Evolutionary conservation across 2,329 filamentous ascomycete genomes (phyloP), one percentile per base, ranked within the genome.

Genomic region (Huntiella savannae): DNA sequence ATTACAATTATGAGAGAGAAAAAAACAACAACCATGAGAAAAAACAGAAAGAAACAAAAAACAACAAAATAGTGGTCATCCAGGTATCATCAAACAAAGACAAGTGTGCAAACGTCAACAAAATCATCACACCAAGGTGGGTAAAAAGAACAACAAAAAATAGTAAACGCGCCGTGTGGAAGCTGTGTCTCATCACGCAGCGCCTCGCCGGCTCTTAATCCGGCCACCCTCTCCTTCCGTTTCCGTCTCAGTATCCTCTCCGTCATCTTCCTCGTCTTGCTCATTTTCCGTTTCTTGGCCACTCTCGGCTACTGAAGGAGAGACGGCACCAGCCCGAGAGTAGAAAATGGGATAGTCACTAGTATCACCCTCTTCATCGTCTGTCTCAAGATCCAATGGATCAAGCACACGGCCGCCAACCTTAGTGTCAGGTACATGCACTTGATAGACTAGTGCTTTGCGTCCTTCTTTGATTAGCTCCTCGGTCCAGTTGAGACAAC

Each of bases 401-500:
- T 72, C 68, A 3, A 95, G 67, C 1, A 94, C 81, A 16, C 85
- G 73, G 0, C 86, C 86, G 10, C 86, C 85, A 3, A 95, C 64
- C 54, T 82, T 74, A 33, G 93, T 70, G 55, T 96, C 88, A 53
- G 77, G 82, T 6, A 82, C 73, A 28, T 73, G 72, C 19, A 95
- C 83, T 49, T 74, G 70, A 58, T 94, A 94, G 41, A 81, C 79
- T 2, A 98, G 70, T 0, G 91, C 91, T 57, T 84, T 88, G 56
- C 78, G 82, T 4, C 82, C 91, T 54, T 95, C 86, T 42, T 75
- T 79, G 59, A 98, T 94, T 39, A 98, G 70, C 52, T 82, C 79
- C 57, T 98, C 88, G 0, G 87, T 92, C 73, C 84, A 88, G 53
- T 78, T 77, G 33, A 95, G 69, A 59, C 91, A 98, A 41, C 84